Conservation (phyloP, 2,329 filamentous ascomycete genomes). For the Lasiodiplodia citricola region DNA sequence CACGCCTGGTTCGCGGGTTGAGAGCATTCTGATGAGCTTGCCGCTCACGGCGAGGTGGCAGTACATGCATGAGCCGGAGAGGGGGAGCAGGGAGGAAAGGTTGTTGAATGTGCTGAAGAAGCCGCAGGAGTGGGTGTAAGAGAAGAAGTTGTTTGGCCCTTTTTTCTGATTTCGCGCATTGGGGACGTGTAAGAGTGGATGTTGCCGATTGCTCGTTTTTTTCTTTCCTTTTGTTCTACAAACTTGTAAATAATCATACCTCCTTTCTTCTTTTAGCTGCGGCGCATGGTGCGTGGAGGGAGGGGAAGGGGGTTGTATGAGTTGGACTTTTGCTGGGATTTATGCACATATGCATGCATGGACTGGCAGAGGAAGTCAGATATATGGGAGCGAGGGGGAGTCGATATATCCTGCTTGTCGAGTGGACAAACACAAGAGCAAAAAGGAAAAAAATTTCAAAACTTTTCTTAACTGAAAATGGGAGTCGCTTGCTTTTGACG, state of each 20-base stretch:
- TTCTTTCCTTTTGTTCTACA: neutral
- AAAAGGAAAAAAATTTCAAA: too few species aligned
- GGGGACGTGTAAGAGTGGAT: too few species aligned
- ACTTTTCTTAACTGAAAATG: too few species aligned
- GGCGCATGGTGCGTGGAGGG: neutral
- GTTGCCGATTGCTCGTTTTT: too few species aligned
- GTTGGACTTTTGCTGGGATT: neutral
- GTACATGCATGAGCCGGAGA: slow-evolving; percentile 89
- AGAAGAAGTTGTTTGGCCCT: too few species aligned
- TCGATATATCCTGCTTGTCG: too few species aligned
- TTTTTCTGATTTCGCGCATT: too few species aligned
- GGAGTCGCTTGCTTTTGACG: too few species aligned
- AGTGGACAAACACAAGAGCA: too few species aligned
- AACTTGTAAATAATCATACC: neutral
- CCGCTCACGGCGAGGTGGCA: slow-evolving; percentile 92
- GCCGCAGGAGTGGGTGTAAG: slow-evolving; percentile 61
- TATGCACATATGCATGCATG: neutral
- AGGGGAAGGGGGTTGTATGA: neutral
- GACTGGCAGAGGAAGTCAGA: neutral
- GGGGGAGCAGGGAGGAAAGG: slow-evolving; percentile 76
- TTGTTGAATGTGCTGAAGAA: slow-evolving; percentile 73
- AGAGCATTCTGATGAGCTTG: slow-evolving; percentile 97
- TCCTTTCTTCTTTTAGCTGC: neutral
- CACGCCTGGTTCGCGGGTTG: slow-evolving; percentile 86
- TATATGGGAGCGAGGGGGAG: neutral